phyloP scores from a whole-genome alignment of 306 rosid species.

The Malus asiatica region DNA sequence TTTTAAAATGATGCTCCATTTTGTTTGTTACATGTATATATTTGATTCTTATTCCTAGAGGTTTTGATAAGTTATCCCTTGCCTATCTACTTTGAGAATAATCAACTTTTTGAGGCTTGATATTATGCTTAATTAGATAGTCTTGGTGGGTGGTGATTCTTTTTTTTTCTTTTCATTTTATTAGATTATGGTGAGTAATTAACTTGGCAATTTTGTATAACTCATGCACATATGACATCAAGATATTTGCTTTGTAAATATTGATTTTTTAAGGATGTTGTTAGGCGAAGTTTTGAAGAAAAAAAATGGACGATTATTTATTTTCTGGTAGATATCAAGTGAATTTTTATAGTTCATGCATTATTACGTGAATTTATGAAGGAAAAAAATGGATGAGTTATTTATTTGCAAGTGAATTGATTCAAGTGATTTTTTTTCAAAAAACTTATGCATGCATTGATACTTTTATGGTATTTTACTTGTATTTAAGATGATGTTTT shows the following conservation, averaged over 20 bases:
- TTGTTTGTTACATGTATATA: not conserved
- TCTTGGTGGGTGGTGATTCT: not conserved
- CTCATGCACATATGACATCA: not conserved
- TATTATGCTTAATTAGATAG: not conserved
- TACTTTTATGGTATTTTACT: too few species aligned
- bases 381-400: not conserved
- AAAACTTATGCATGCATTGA: too few species aligned
- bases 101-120: not conserved
- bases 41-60: not conserved
- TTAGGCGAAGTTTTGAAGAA: not conserved
- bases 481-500: not conserved
- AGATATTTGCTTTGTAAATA: not conserved
- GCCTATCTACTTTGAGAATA: not conserved
- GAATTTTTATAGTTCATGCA: too few species aligned
- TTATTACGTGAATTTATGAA: too few species aligned
- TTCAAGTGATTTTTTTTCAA: too few species aligned
- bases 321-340: too few species aligned
- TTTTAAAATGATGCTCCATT: not conserved
- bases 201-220: not conserved
- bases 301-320: too few species aligned
- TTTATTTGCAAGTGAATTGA: too few species aligned
- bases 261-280: not conserved
- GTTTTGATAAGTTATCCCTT: constrained; percentile 1
- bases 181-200: not conserved
- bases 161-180: not conserved